A percentile compares a stretch with the other conserved stretches of the same genome.
These are phyloP conservation scores for Salix udensis DNA, from an alignment of 345 rosid genomes.

Conservation along the genomic window DNA sequence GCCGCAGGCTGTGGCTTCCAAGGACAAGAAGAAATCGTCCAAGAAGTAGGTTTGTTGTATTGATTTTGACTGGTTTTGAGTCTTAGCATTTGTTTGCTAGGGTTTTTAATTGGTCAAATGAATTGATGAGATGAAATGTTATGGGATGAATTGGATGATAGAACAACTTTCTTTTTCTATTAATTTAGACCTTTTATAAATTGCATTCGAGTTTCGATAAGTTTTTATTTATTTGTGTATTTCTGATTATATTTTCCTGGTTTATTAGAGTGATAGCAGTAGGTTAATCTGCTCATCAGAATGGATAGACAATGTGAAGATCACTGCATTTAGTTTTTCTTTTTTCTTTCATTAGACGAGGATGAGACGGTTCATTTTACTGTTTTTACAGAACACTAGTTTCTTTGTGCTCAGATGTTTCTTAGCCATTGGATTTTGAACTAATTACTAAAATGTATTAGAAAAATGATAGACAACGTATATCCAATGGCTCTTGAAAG, in stretches of 20 bases:
- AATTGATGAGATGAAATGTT: slow-evolving; percentile 1
- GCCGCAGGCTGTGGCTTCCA: slow-evolving; percentile 30
- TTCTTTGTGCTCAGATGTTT: neutral
- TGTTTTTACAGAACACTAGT: neutral
- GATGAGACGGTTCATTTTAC: neutral
- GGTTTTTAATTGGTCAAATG: neutral
- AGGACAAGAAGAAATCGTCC: slow-evolving; percentile 57
- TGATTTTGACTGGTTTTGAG: slow-evolving; percentile 4
- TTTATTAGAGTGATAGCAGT: neutral
- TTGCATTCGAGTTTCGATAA: neutral
- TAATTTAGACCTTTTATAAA: slow-evolving; percentile 2
- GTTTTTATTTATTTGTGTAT: neutral
- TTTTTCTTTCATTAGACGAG: neutral
- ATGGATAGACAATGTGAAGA: neutral
- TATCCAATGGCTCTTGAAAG: neutral
- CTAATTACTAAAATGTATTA: neutral
- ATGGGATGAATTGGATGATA: slow-evolving; percentile 2
- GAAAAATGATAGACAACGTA: neutral
- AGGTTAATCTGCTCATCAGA: neutral
- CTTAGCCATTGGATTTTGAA: neutral
- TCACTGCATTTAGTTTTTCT: neutral
- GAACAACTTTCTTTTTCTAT: neutral
- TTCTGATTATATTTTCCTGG: neutral
- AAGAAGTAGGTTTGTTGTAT: slow-evolving; percentile 44
- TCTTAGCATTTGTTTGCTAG: neutral